Evolutionary conservation across 768 basidiomycete genomes (phyloP).

Genomic region (Leucogyrophana mollusca): DNA sequence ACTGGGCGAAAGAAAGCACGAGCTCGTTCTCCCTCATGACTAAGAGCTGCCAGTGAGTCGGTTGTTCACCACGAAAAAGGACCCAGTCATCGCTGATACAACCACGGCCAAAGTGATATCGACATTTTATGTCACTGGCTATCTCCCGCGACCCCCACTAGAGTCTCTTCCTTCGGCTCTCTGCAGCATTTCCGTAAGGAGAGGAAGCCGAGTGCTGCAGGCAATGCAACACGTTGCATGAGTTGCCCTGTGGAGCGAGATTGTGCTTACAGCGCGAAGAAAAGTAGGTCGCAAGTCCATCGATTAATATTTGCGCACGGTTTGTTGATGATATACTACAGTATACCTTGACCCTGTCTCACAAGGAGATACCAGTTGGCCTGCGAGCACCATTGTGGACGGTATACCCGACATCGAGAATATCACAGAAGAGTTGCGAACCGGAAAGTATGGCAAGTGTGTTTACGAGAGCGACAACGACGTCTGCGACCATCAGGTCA

Average conservation of each 20-base stretch:
- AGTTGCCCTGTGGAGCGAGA: constrained; percentile 71
- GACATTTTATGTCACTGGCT: constrained; percentile 82
- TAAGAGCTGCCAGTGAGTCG: constrained; percentile 83
- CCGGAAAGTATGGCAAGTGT: constrained; percentile 75
- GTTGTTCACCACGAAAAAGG: constrained; percentile 1
- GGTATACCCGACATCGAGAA: constrained; percentile 87
- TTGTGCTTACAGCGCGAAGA: constrained; percentile 86
- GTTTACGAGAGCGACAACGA: constrained; percentile 86
- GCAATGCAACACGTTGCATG: constrained; percentile 66
- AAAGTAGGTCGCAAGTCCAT: constrained; percentile 44
- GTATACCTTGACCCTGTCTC: constrained; percentile 81
- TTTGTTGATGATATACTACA: constrained; percentile 25
- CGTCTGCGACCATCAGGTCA: constrained; percentile 82
- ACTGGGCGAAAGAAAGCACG: constrained; percentile 67
- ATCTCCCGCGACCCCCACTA: constrained; percentile 57
- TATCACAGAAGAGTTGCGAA: constrained; percentile 66
- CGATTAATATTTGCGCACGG: neutral
- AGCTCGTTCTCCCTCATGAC: constrained; percentile 86
- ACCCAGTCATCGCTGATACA: constrained; percentile 4
- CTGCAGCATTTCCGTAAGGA: constrained; percentile 78
- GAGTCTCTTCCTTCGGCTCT: constrained; percentile 85
- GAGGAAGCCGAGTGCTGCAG: constrained; percentile 68
- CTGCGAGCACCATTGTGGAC: constrained; percentile 67
- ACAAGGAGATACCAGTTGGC: constrained; percentile 53
- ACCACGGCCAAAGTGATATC: constrained; percentile 62